Percentiles rank a stretch among this genome's conserved stretches.
These are phyloP conservation scores for Eimeria brunetti DNA, from an alignment of 169 alveolate genomes.

Conservation along the genomic window DNA sequence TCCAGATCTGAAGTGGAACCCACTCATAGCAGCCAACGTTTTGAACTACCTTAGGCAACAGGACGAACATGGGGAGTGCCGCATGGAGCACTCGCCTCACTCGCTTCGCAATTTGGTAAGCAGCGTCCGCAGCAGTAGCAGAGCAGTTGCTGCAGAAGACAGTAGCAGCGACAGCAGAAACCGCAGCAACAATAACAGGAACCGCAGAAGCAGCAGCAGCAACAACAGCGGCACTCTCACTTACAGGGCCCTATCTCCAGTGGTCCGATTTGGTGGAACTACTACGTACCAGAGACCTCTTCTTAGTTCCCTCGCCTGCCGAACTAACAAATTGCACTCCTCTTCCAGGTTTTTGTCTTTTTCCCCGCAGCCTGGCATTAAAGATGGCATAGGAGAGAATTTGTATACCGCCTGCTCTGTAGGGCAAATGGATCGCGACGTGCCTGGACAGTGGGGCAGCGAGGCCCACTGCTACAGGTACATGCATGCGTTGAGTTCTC, in stretches of 20 bases:
- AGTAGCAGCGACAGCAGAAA: not conserved
- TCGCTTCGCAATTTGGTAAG: not conserved
- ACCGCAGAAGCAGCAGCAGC: not conserved
- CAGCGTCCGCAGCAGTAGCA: not conserved
- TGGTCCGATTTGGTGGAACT: not conserved
- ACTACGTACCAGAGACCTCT: not conserved
- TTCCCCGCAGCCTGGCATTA: not conserved
- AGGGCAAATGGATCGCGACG: not conserved
- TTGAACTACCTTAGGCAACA: not conserved
- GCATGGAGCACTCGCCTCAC: conserved; percentile 49
- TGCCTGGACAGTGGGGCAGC: not conserved
- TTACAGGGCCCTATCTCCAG: not conserved
- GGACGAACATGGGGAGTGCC: conserved; percentile 4
- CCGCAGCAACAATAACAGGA: not conserved
- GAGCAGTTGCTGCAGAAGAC: not conserved
- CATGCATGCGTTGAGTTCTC: not conserved
- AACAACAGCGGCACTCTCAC: not conserved
- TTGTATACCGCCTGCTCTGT: not conserved
- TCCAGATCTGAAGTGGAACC: conserved; percentile 23
- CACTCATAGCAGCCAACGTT: conserved; percentile 21
- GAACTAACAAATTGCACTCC: not conserved
- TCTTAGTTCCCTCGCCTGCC: not conserved
- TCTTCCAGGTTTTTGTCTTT: not conserved
- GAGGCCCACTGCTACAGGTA: conserved; percentile 58
- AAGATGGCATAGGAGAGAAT: conserved; percentile 1